phyloP scores from a whole-genome alignment of 2,329 filamentous ascomycete genomes.

The Rutstroemia sydowiana region DNA sequence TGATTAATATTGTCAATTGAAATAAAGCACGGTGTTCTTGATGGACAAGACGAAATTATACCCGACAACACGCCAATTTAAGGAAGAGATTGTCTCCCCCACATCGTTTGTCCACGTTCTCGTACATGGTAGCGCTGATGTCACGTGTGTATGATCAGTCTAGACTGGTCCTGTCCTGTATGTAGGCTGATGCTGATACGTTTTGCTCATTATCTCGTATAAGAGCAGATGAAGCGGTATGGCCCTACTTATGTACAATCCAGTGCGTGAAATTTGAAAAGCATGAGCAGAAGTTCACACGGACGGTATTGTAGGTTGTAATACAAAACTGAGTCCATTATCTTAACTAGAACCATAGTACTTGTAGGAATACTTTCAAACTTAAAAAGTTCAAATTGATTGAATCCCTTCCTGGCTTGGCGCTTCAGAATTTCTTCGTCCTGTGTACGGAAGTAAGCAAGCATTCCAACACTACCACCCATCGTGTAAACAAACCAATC shows the following conservation, averaged over 20 bases:
- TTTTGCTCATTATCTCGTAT: slow-evolving; percentile 2
- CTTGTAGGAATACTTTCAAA: not conserved
- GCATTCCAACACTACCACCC: not conserved
- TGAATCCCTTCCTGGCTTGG: not conserved
- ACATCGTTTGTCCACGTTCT: not conserved
- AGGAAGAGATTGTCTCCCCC: not conserved
- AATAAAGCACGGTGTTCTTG: not conserved
- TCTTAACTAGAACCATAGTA: not conserved
- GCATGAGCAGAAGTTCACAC: no score
- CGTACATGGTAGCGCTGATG: slow-evolving; percentile 3
- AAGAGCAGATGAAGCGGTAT: not conserved
- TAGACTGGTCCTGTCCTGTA: not conserved
- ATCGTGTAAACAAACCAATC: not conserved
- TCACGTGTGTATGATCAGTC: not conserved
- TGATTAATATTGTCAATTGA: not conserved
- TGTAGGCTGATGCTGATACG: not conserved
- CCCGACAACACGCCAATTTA: not conserved
- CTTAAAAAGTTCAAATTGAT: not conserved
- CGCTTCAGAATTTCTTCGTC: slow-evolving; percentile 1
- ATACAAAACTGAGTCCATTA: no score
- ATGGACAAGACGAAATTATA: not conserved
- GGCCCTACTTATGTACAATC: no score
- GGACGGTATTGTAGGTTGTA: no score
- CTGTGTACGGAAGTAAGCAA: not conserved
- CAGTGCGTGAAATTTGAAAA: no score